A percentile compares a stretch with the other conserved stretches of the same genome.
Evolutionary conservation across 2,329 filamentous ascomycete species (phyloP).

Genomic region (Colletotrichum musae): DNA sequence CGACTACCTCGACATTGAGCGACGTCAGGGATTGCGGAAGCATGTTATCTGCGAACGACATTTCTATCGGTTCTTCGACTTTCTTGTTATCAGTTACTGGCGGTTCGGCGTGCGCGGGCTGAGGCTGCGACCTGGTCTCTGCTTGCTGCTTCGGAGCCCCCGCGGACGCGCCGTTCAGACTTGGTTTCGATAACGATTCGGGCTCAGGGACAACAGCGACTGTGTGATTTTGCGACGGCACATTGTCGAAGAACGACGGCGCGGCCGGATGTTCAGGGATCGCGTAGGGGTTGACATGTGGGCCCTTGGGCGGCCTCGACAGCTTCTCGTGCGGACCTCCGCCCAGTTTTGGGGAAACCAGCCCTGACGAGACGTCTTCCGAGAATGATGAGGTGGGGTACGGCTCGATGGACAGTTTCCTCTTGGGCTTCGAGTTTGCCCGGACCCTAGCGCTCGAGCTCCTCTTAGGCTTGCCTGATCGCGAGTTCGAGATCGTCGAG

Average conservation of each 20-base stretch:
- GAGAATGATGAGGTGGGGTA: constrained; percentile 44
- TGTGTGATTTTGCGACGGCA: constrained; percentile 46
- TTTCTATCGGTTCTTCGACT: constrained; percentile 42
- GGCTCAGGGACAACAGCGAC: constrained; percentile 34
- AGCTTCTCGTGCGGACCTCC: constrained; percentile 54
- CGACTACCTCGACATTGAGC: constrained; percentile 69
- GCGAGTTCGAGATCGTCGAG: constrained; percentile 15
- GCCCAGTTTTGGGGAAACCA: constrained; percentile 50
- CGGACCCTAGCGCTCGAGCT: constrained; percentile 46
- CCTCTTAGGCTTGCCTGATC: constrained; percentile 36
- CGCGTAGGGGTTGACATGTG: constrained; percentile 45
- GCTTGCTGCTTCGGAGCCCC: background rate
- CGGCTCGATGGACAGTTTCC: constrained; percentile 50
- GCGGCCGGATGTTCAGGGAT: constrained; percentile 54
- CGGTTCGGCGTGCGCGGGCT: background rate
- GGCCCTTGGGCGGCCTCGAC: constrained; percentile 49
- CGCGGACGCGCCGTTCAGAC: background rate
- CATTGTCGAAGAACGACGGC: constrained; percentile 56
- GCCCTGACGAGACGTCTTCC: constrained; percentile 50
- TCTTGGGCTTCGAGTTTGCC: constrained; percentile 48
- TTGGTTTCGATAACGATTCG: constrained; percentile 23
- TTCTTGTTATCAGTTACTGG: constrained; percentile 2
- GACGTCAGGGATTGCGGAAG: constrained; percentile 71
- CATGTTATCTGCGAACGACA: constrained; percentile 50
- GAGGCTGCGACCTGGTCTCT: background rate